phyloP scores from a whole-genome alignment of 345 rosid species.

The Mallotus nudiflorus region DNA sequence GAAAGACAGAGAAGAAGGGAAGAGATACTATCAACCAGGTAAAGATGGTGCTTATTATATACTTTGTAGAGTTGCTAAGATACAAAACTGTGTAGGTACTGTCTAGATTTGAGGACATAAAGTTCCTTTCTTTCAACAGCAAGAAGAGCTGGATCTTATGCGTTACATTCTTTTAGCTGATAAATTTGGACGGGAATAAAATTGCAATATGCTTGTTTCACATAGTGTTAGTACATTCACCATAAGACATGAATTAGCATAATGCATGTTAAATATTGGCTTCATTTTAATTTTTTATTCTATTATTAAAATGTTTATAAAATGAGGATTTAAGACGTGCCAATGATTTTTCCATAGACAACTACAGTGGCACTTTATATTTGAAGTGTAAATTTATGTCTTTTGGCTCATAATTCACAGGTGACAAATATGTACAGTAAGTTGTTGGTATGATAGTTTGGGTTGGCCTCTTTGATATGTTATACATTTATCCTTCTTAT shows the following conservation, averaged over 20 bases:
- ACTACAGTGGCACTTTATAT: background rate
- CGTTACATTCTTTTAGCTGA: background rate
- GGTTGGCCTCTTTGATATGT: background rate
- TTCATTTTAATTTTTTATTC: background rate
- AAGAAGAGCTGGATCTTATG: no score
- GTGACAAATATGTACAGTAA: no score
- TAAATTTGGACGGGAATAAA: background rate
- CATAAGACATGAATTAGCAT: background rate
- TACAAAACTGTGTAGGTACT: background rate
- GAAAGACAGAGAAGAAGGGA: constrained; percentile 82
- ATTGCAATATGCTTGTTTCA: background rate
- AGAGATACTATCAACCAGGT: constrained; percentile 92
- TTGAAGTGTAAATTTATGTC: background rate
- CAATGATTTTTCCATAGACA: background rate
- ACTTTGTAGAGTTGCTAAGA: background rate
- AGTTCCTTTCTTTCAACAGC: no score
- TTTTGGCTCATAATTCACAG: background rate
- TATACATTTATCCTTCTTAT: background rate
- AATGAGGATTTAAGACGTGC: background rate
- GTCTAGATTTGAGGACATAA: background rate
- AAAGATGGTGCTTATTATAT: constrained; percentile 13
- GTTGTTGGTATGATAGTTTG: background rate
- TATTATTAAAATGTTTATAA: background rate
- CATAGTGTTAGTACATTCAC: background rate
- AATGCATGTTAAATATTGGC: background rate